Evolutionary conservation across 2,329 filamentous ascomycete genomes (phyloP).

Genomic region (Pseudogymnoascus sp.): DNA sequence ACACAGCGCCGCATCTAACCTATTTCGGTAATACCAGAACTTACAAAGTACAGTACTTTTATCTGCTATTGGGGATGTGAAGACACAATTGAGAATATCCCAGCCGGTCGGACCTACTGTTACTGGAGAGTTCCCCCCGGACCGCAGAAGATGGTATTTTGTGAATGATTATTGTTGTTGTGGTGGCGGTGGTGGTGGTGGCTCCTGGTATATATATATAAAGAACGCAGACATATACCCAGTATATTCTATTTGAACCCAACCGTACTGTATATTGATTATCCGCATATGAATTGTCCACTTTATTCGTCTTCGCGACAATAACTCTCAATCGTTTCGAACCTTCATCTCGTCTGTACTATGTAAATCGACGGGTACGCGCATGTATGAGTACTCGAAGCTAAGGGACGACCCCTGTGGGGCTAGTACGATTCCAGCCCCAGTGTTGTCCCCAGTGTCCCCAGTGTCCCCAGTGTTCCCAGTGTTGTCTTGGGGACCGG

Average conservation of each 20-base stretch:
- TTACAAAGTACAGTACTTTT: no score
- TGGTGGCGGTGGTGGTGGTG: no score
- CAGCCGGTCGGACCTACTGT: no score
- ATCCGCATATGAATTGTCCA: background rate
- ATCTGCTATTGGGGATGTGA: no score
- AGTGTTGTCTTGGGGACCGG: background rate
- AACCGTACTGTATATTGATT: background rate
- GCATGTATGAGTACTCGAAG: background rate
- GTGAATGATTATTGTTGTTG: no score
- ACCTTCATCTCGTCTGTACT: background rate
- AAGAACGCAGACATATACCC: background rate
- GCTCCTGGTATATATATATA: no score
- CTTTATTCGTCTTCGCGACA: background rate
- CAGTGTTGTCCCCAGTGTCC: background rate
- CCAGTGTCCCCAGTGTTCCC: no score
- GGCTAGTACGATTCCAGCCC: background rate
- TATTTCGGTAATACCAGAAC: background rate
- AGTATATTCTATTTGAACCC: no score
- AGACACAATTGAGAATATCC: no score
- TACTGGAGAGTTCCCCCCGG: background rate
- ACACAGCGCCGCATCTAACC: background rate
- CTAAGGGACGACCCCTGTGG: background rate
- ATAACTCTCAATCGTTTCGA: background rate
- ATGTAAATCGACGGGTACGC: background rate
- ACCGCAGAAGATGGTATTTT: background rate